Percentiles rank a stretch among this genome's conserved stretches.
These are phyloP conservation scores for Excoecaria cochinchinensis DNA, from an alignment of 345 rosid genomes.

Conservation along the genomic window DNA sequence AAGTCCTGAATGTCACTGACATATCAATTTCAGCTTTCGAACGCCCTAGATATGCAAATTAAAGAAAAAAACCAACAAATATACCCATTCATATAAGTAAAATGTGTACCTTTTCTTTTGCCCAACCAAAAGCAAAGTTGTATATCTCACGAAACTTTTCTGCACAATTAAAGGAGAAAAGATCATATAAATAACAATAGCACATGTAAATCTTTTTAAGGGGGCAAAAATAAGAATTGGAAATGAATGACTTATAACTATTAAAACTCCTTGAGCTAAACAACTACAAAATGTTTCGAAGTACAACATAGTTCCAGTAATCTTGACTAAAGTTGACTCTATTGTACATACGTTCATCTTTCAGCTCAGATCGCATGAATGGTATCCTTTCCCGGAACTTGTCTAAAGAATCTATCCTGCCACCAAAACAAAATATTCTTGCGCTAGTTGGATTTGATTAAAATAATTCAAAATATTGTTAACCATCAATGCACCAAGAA, in stretches of 20 bases:
- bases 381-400: conserved; percentile 80
- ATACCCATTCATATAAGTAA: not conserved
- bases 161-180: conserved; percentile 36
- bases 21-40: not conserved
- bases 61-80: not conserved
- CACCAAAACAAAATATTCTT: conserved; percentile 32
- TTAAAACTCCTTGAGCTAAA: not conserved
- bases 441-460: conserved; percentile 18
- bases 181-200: conserved; percentile 9
- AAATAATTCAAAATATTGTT: conserved; percentile 6
- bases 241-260: not conserved
- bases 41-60: not conserved
- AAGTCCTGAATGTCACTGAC: not conserved
- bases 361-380: conserved; percentile 85
- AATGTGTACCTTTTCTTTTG: conserved; percentile 84
- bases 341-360: conserved; percentile 80
- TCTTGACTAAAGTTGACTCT: conserved; percentile 2
- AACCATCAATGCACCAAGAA: not conserved
- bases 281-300: not conserved
- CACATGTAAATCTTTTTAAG: not conserved
- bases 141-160: conserved; percentile 93
- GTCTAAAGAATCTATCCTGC: conserved; percentile 86
- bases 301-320: not conserved
- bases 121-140: conserved; percentile 97
- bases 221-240: not conserved